A percentile compares a stretch with the other conserved stretches of the same genome.
Evolutionary conservation across 2,329 filamentous ascomycete species (phyloP).

Genomic region (Talaromyces rugulosus): DNA sequence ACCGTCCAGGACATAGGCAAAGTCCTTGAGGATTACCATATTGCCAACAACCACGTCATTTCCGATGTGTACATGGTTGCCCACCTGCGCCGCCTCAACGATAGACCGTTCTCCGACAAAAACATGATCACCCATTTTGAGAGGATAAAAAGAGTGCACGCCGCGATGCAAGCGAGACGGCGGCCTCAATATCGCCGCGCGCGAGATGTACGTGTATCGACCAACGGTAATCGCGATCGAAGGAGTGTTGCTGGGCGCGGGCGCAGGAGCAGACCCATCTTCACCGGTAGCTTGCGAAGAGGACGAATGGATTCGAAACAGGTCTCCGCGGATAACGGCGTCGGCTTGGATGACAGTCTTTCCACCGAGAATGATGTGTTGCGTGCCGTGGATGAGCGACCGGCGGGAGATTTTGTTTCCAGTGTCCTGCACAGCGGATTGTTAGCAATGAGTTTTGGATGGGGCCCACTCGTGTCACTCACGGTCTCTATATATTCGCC

Average conservation of each 20-base stretch:
- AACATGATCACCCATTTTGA: conserved; percentile 92
- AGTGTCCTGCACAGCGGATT: conserved; percentile 64
- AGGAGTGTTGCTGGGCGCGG: conserved; percentile 14
- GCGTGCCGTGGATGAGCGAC: conserved; percentile 85
- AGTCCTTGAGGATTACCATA: conserved; percentile 91
- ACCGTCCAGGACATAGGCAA: conserved; percentile 79
- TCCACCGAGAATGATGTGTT: conserved; percentile 95
- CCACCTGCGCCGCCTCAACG: conserved; percentile 78
- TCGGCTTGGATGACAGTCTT: conserved; percentile 95
- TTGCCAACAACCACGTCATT: conserved; percentile 72
- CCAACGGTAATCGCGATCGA: conserved; percentile 72
- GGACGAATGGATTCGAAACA: conserved; percentile 56
- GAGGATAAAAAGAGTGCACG: conserved; percentile 49
- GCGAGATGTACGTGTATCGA: conserved; percentile 82
- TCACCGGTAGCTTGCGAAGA: not conserved
- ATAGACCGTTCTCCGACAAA: conserved; percentile 74
- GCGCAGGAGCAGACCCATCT: conserved; percentile 18
- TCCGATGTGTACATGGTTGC: conserved; percentile 82
- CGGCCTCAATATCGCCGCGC: conserved; percentile 73
- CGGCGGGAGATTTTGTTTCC: conserved; percentile 97
- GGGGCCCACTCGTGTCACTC: conserved; percentile 28
- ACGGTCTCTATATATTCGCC: conserved; percentile 98
- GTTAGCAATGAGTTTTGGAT: conserved; percentile 1
- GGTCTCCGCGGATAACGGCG: conserved; percentile 87
- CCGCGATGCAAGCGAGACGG: conserved; percentile 80